phyloP scores from a whole-genome alignment of 345 rosid species.

The Eucalyptus urophylla region DNA sequence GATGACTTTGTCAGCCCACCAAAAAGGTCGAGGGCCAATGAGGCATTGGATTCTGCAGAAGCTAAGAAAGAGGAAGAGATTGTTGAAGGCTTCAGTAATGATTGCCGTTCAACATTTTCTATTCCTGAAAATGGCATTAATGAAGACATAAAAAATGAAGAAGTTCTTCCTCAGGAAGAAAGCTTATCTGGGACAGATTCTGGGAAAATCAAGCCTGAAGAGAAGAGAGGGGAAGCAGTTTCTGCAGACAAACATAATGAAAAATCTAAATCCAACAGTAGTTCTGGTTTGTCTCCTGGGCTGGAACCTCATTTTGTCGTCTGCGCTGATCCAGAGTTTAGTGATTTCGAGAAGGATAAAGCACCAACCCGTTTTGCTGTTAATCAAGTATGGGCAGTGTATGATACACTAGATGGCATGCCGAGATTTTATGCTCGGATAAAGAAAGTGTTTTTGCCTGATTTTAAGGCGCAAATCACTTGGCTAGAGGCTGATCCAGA shows the following conservation, averaged over 20 bases:
- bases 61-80: neutral
- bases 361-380: conserved; percentile 39
- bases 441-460: conserved; percentile 35
- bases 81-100: neutral
- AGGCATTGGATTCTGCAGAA: neutral
- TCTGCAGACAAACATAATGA: conserved; percentile 1
- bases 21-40: conserved; percentile 18
- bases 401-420: conserved; percentile 69
- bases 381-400: conserved; percentile 77
- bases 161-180: neutral
- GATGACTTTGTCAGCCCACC: conserved; percentile 15
- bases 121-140: neutral
- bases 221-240: neutral
- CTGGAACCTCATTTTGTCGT: neutral
- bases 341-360: conserved; percentile 40
- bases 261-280: conserved; percentile 1
- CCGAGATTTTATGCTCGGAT: conserved; percentile 70
- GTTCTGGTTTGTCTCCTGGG: neutral
- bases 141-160: neutral
- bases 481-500: conserved; percentile 67
- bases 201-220: neutral
- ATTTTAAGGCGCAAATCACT: conserved; percentile 49
- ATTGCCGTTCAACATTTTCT: neutral
- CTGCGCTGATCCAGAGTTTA: conserved; percentile 68
- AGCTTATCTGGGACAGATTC: neutral